Evolutionary conservation across 495 filamentous ascomycete genomes (phyloP).

Genomic region (Paragyromitra xinjiangensis): DNA sequence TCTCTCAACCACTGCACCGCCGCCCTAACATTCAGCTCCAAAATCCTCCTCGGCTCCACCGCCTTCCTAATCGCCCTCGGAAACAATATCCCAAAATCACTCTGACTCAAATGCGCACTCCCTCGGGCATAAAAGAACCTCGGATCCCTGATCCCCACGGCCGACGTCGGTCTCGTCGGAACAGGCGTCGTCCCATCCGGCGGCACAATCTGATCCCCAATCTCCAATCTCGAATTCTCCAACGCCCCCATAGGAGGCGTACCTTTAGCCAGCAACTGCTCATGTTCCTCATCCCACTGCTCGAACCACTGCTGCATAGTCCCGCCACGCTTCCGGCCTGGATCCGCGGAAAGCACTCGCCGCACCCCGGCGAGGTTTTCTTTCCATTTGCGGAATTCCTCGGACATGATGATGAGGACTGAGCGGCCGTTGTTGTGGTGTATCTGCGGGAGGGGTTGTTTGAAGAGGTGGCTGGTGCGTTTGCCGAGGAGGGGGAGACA

Average conservation of each 20-base stretch:
- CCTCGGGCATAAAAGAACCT: conserved; percentile 70
- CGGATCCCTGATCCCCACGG: conserved; percentile 55
- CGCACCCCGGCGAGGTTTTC: conserved; percentile 70
- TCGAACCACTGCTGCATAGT: conserved; percentile 49
- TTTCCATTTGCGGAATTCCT: conserved; percentile 76
- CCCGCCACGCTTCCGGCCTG: conserved; percentile 53
- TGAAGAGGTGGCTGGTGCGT: conserved; percentile 66
- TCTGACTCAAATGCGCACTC: conserved; percentile 76
- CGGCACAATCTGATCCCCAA: conserved; percentile 39
- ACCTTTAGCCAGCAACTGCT: background rate
- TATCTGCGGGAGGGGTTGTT: conserved; percentile 73
- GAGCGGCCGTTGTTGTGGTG: conserved; percentile 60
- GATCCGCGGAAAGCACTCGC: conserved; percentile 65
- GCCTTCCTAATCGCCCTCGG: conserved; percentile 69
- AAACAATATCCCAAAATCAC: conserved; percentile 81
- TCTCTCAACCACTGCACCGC: conserved; percentile 55
- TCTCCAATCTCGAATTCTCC: conserved; percentile 13
- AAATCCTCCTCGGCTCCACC: conserved; percentile 69
- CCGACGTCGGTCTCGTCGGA: conserved; percentile 46
- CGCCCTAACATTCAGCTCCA: conserved; percentile 67
- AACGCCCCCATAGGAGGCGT: conserved; percentile 28
- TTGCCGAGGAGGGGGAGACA: conserved; percentile 69
- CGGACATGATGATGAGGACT: conserved; percentile 72
- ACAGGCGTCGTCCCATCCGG: conserved; percentile 44
- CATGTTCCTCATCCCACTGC: conserved; percentile 27